Percentiles rank a stretch among this genome's conserved stretches.
phyloP scores from a whole-genome alignment of 2,329 filamentous ascomycete species.

The Scedosporium minutisporum region DNA sequence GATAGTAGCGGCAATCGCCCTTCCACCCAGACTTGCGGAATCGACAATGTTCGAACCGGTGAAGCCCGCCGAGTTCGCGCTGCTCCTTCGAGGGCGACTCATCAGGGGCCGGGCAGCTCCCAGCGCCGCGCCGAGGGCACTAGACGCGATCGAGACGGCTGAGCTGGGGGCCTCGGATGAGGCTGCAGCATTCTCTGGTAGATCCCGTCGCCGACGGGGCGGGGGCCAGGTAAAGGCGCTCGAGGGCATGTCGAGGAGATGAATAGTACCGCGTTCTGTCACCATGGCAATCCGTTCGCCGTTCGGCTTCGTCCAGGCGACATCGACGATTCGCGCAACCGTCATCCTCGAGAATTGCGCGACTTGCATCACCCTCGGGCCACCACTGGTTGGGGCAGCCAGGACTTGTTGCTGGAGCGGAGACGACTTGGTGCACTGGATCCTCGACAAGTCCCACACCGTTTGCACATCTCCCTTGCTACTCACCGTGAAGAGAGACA shows the following conservation, averaged over 20 bases:
- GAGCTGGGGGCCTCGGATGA: constrained; percentile 39
- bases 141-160: constrained; percentile 61
- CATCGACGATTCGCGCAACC: constrained; percentile 80
- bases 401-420: constrained; percentile 38
- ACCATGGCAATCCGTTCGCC: constrained; percentile 81
- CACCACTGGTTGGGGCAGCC: constrained; percentile 24
- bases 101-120: constrained; percentile 56
- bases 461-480: constrained; percentile 76
- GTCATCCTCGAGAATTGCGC: constrained; percentile 88
- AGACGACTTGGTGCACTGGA: constrained; percentile 53
- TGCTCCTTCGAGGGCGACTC: constrained; percentile 43
- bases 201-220: constrained; percentile 41
- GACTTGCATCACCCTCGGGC: constrained; percentile 66
- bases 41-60: constrained; percentile 21
- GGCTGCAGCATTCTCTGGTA: constrained; percentile 29
- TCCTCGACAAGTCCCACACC: constrained; percentile 68
- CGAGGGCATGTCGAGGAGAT: constrained; percentile 78
- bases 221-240: constrained; percentile 84
- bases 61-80: constrained; percentile 20
- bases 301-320: constrained; percentile 74
- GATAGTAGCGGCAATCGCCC: constrained; percentile 63
- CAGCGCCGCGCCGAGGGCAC: constrained; percentile 59
- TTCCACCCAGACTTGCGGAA: constrained; percentile 59
- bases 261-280: constrained; percentile 89
- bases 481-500: constrained; percentile 69